Percentiles rank a stretch among this genome's conserved stretches.
phyloP scores from a whole-genome alignment of 2,329 filamentous ascomycete species.

The Neonectria coccinea region DNA sequence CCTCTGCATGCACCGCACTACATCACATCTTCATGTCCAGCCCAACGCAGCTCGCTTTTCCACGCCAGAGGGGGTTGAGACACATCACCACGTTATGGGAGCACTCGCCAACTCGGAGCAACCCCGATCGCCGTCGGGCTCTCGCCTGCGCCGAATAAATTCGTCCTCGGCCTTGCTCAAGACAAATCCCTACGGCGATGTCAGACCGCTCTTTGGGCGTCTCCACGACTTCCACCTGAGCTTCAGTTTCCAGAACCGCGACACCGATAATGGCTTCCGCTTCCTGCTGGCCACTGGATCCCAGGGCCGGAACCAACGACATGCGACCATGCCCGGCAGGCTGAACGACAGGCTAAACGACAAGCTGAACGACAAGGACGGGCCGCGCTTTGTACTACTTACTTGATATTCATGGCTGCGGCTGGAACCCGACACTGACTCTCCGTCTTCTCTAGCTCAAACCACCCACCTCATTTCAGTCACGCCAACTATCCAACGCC shows the following conservation, averaged over 20 bases:
- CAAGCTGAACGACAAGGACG: slow-evolving; percentile 19
- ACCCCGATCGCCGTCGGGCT: slow-evolving; percentile 10
- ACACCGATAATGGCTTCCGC: slow-evolving; percentile 21
- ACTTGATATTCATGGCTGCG: slow-evolving; percentile 27
- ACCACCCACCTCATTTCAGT: slow-evolving; percentile 45
- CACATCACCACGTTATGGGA: slow-evolving; percentile 16
- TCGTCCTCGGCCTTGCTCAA: slow-evolving; percentile 19
- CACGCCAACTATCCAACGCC: slow-evolving; percentile 53
- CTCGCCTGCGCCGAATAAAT: slow-evolving; percentile 14
- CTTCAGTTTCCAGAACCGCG: slow-evolving; percentile 25
- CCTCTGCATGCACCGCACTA: slow-evolving; percentile 1
- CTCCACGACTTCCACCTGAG: slow-evolving; percentile 23
- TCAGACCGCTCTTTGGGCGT: slow-evolving; percentile 22
- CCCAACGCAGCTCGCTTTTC: slow-evolving; percentile 8
- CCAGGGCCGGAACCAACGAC: slow-evolving; percentile 2
- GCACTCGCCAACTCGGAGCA: slow-evolving; percentile 22
- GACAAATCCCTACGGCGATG: slow-evolving; percentile 18
- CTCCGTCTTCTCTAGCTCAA: slow-evolving; percentile 47
- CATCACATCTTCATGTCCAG: slow-evolving; percentile 2
- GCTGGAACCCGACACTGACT: slow-evolving; percentile 12
- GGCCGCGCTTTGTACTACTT: slow-evolving; percentile 28
- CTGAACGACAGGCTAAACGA: slow-evolving; percentile 3
- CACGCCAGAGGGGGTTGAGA: slow-evolving; percentile 19
- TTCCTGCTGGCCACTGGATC: slow-evolving; percentile 13
- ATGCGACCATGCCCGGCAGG: slow-evolving; percentile 14